Evolutionary conservation across 2,329 filamentous ascomycete species (phyloP).

Genomic region (Diaporthe eres): DNA sequence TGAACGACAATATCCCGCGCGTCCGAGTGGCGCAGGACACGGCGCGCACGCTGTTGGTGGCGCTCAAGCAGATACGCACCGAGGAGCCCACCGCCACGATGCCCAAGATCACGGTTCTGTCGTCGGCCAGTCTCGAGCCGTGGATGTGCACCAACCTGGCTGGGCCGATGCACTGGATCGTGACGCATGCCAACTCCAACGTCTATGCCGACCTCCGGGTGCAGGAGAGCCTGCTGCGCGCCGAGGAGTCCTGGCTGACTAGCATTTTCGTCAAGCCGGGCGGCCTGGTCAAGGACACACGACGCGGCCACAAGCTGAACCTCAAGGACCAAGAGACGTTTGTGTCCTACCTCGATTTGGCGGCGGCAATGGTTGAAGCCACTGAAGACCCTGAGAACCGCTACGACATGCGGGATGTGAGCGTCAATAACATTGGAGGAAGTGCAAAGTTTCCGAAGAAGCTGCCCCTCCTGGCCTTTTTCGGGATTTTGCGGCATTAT

Average conservation of each 20-base stretch:
- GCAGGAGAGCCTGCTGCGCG: not conserved
- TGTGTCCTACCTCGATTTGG: conserved; percentile 7
- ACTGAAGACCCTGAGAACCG: not conserved
- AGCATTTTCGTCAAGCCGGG: conserved; percentile 7
- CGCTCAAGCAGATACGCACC: not conserved
- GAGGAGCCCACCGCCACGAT: not conserved
- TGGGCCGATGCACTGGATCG: not conserved
- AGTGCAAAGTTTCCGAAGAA: conserved; percentile 2
- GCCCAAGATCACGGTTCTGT: not conserved
- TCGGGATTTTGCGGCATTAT: not conserved
- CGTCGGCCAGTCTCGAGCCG: conserved; percentile 1
- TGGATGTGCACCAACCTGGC: not conserved
- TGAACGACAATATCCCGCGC: conserved; percentile 6
- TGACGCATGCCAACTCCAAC: conserved; percentile 11
- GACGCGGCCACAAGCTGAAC: not conserved
- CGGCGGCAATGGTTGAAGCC: not conserved
- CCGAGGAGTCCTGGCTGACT: not conserved
- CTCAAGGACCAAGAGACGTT: not conserved
- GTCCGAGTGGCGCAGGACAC: not conserved
- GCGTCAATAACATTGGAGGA: not conserved
- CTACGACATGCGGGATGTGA: conserved; percentile 1
- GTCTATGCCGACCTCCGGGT: not conserved
- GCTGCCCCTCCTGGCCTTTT: not conserved
- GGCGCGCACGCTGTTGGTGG: not conserved
- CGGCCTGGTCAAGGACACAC: not conserved